phyloP scores from a whole-genome alignment of 768 basidiomycete genomes.

The Lentinula detonsa region DNA sequence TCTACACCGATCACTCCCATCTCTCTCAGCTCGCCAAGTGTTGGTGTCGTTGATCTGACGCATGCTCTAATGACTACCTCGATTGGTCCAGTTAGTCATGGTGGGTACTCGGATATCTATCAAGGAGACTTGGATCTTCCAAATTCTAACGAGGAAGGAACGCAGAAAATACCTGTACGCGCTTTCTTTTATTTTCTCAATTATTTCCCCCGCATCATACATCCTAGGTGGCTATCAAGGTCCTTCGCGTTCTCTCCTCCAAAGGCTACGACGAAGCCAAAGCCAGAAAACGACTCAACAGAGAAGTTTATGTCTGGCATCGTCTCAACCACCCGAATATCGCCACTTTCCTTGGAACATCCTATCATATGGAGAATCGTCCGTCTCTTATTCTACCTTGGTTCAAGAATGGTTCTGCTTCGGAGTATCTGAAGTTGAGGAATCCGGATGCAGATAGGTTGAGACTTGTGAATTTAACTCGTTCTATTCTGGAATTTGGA shows the following conservation, averaged over 20 bases:
- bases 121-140: constrained; percentile 27
- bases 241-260: constrained; percentile 28
- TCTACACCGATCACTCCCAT: constrained; percentile 16
- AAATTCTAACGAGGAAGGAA: constrained; percentile 9
- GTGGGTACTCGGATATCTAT: constrained; percentile 45
- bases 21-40: constrained; percentile 22
- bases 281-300: constrained; percentile 34
- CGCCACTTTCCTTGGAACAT: constrained; percentile 40
- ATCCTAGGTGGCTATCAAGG: constrained; percentile 41
- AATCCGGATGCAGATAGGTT: constrained; percentile 28
- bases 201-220: no score
- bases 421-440: constrained; percentile 29
- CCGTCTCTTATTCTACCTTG: constrained; percentile 39
- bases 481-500: background rate
- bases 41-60: constrained; percentile 28
- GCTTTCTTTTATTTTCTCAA: no score
- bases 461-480: constrained; percentile 24
- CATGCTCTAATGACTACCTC: constrained; percentile 18
- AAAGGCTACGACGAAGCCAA: constrained; percentile 27
- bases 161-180: constrained; percentile 12
- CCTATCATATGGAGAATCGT: constrained; percentile 29
- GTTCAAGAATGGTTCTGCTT: constrained; percentile 42
- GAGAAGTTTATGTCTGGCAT: constrained; percentile 43
- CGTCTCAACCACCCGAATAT: constrained; percentile 42
- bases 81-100: constrained; percentile 32